Evolutionary conservation across 495 filamentous ascomycete genomes (phyloP).

Genomic region (Annulohypoxylon maeteangense): DNA sequence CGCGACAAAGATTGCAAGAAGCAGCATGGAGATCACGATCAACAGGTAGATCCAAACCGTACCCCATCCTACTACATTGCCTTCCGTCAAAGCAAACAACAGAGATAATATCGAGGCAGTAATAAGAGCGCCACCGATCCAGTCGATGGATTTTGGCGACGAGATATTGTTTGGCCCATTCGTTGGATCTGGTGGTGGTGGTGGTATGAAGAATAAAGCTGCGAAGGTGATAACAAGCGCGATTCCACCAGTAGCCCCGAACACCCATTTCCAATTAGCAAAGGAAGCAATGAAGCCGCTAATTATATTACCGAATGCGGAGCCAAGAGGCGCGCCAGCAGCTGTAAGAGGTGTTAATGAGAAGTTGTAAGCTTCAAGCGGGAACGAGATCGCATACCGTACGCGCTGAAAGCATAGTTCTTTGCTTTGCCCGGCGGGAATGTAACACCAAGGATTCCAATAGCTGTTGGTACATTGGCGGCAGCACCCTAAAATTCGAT

Average conservation of each 20-base stretch:
- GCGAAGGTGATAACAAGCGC: constrained; percentile 67
- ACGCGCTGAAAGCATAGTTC: constrained; percentile 69
- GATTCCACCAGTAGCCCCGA: constrained; percentile 72
- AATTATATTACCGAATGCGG: constrained; percentile 66
- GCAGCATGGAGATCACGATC: constrained; percentile 68
- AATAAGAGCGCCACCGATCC: constrained; percentile 71
- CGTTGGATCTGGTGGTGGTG: constrained; percentile 57
- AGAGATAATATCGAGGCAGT: constrained; percentile 70
- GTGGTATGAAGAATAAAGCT: constrained; percentile 73
- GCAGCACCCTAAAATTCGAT: constrained; percentile 66
- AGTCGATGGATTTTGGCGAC: constrained; percentile 64
- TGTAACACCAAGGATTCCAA: constrained; percentile 70
- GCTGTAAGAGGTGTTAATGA: constrained; percentile 38
- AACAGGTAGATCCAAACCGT: constrained; percentile 73
- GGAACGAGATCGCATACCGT: constrained; percentile 44
- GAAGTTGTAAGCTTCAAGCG: neutral
- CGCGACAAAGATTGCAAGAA: constrained; percentile 67
- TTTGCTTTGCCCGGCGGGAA: constrained; percentile 70
- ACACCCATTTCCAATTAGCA: constrained; percentile 70
- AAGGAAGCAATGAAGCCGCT: constrained; percentile 66
- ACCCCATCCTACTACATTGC: constrained; percentile 73
- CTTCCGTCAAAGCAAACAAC: constrained; percentile 71
- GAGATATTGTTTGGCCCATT: constrained; percentile 42
- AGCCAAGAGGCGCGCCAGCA: constrained; percentile 68
- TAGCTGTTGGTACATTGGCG: constrained; percentile 71